Evolutionary conservation across 345 rosid species (phyloP), one percentile per base, ranked within the genome.

Genomic region (Pseudoturritis turrita): DNA sequence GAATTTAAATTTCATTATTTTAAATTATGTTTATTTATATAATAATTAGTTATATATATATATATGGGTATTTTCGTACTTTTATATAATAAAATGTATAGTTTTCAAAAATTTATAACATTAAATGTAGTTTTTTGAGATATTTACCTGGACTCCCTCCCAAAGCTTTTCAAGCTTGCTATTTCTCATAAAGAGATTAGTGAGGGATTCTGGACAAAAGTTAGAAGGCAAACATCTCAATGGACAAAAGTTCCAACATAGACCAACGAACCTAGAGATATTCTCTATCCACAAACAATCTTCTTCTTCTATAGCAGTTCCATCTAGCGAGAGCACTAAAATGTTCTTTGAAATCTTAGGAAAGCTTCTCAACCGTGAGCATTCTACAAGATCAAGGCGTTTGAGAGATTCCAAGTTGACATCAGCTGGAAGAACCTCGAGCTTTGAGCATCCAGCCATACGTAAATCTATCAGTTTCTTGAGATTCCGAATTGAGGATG

Each of bases 151-250:
- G 7, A 17, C 39, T 29, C 61, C 41, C 9, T 55, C 40, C 61
- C 61, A 55, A n/a, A 55, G 18, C 61, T 55, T 55, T 17, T 55
- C 41, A 29, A 55, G 61, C 40, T 28, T 55, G 61, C 41, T 55
- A 15, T 55, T 1, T 18, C 7, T 28, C 40, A 31, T 31, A 31
- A 1, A 17, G 8, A 17, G 17, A 28, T 1, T 1, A 14, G 0
- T 1, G 41, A 55, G 61, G 17, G 8, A 4, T 8, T 55, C 61
- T 3, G 41, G 25, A 33, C 25, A n/a, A 33, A 55, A 55, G 12
- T 33, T 55, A 28, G 40, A 33, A 55, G n/a, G n/a, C 36, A 54
- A 6, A 25, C 21, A n/a, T 26, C 4, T 54, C 19, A 54, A 7
- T 5, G 39, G 59, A 29, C 35, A 54, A 28, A 43, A 9, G 10